Evolutionary conservation across 352 stramenopile species (phyloP), one percentile per base, ranked within the genome.

Genomic region (Globisporangium nunn): DNA sequence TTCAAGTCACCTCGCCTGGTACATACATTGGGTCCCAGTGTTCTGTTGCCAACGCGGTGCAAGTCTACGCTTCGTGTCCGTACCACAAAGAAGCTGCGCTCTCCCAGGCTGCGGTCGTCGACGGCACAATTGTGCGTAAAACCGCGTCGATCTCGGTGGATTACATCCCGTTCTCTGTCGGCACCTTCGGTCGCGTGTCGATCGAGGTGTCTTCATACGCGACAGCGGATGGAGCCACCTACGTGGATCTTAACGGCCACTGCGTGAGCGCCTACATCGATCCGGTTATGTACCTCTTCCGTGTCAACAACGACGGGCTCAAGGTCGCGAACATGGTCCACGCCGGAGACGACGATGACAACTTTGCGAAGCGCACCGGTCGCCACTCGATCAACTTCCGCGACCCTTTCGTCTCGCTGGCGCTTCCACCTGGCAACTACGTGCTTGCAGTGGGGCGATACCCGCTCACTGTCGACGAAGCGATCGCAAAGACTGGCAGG

Each of bases 11-110:
- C 11, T 55, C 63, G 1, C 74, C 74, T 1, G 65, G 64, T 15
- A 77, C 57, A 50, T 88, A 88, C 71, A 88, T 90, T 48, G 80
- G 78, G 44, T 81, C 64, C 29, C 78, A 90, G 37, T 90, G 80
- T 57, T 52, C 59, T 1, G 53, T 63, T 17, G 54, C 62, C 3
- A 63, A 66, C 17, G 60, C 47, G 1, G 29, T 68, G 18, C 44
- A 41, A 8, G 67, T 78, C 31, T 90, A 84, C 63, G 56, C 17
- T 1, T 40, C 61, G 35, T 90, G 80, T 12, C 43, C 58, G 28
- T 90, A 90, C 65, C 78, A 90, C 64, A 66, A 44, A 6, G 80
- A 90, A 58, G 62, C 70, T 7, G 57, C 60, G 33, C 56, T 80
- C 4, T 58, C 64, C 4, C 69, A 63, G 6, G 59, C 61, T 10